Percentiles rank a stretch among this genome's conserved stretches.
These are phyloP conservation scores for Striga hermonthica DNA, from an alignment of 305 asterid species.

Conservation along the genomic window DNA sequence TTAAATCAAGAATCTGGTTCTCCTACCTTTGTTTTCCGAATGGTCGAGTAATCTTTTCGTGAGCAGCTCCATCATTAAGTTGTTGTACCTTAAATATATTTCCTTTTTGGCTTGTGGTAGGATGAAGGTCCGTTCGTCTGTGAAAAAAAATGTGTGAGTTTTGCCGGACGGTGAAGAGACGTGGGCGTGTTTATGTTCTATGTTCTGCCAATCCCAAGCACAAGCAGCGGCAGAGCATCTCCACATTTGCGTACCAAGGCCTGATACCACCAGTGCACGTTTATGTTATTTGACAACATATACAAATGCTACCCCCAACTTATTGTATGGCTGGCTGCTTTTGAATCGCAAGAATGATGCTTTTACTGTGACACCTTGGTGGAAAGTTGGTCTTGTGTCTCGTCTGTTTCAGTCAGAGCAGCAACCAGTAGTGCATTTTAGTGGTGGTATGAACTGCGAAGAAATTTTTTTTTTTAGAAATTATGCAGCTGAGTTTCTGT, in stretches of 20 bases:
- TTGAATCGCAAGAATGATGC: conserved; percentile 38
- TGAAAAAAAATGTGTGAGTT: conserved; percentile 89
- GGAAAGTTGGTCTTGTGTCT: conserved; percentile 67
- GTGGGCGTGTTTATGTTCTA: conserved; percentile 80
- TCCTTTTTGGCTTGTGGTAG: conserved; percentile 28
- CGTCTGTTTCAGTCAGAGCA: conserved; percentile 45
- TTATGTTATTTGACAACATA: conserved; percentile 11
- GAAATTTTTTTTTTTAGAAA: neutral
- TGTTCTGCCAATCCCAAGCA: conserved; percentile 94
- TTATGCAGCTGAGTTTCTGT: neutral
- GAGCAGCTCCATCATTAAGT: neutral
- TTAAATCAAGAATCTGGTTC: too few relatives aligned
- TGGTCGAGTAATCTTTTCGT: neutral
- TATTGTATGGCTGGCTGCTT: too few relatives aligned
- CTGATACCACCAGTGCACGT: conserved; percentile 51
- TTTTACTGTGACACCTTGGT: conserved; percentile 66
- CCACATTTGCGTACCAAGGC: conserved; percentile 74
- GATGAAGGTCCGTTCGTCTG: conserved; percentile 97
- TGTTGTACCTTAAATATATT: neutral
- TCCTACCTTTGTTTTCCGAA: too few relatives aligned
- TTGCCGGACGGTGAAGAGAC: conserved; percentile 81
- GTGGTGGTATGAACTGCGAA: neutral
- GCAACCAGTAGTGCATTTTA: conserved; percentile 24
- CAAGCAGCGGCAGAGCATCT: conserved; percentile 88
- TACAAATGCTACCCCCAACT: too few relatives aligned